Evolutionary conservation across 352 stramenopile species (phyloP).

Genomic region (Blastocystis sp.): DNA sequence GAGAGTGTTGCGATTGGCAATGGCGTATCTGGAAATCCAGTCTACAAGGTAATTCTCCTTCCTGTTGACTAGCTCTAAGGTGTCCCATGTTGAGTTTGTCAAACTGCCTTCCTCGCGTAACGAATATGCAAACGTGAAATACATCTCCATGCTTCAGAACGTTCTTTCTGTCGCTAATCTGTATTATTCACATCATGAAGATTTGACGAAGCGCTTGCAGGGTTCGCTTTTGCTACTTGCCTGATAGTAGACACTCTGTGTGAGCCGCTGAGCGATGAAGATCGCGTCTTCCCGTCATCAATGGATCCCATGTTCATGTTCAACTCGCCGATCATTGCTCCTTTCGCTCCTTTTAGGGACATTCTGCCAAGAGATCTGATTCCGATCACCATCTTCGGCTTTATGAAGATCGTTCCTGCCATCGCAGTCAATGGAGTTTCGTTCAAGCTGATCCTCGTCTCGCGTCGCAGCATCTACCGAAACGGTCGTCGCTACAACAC

Average conservation of each 20-base stretch:
- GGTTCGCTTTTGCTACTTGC: background rate
- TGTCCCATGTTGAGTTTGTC: conserved; percentile 9
- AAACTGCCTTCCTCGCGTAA: background rate
- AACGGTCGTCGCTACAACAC: conserved; percentile 82
- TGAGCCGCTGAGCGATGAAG: background rate
- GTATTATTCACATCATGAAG: conserved; percentile 73
- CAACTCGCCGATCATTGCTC: conserved; percentile 62
- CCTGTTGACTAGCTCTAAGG: background rate
- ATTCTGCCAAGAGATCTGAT: conserved; percentile 61
- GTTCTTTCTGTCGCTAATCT: conserved; percentile 64
- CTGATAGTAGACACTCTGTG: background rate
- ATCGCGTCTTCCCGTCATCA: conserved; percentile 6
- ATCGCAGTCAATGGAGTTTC: conserved; percentile 66
- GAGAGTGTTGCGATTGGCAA: background rate
- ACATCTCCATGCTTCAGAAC: conserved; percentile 63
- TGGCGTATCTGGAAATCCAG: background rate
- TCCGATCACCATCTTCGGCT: conserved; percentile 72
- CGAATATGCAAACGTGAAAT: conserved; percentile 55
- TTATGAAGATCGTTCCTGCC: conserved; percentile 68
- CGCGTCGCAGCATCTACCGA: conserved; percentile 71
- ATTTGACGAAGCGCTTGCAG: conserved; percentile 63
- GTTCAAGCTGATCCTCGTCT: conserved; percentile 74
- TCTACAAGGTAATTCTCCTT: background rate
- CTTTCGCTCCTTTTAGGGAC: conserved; percentile 63
- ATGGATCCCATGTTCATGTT: conserved; percentile 24